phyloP scores from a whole-genome alignment of 192 early-diverging fungal species.

The Linnemannia elongata region DNA sequence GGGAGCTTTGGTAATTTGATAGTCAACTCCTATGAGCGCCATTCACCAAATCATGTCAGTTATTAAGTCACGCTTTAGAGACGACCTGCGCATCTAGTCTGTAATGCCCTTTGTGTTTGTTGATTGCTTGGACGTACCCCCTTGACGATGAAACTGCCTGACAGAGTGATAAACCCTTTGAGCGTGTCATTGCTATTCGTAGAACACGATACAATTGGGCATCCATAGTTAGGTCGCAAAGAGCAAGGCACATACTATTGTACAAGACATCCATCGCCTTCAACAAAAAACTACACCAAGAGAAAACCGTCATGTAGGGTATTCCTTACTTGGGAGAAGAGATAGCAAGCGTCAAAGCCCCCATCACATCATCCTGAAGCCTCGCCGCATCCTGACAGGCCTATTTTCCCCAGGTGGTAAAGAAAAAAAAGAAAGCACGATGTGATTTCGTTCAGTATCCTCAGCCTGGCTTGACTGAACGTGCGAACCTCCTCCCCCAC shows the following conservation, averaged over 20 bases:
- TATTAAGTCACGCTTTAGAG: not conserved
- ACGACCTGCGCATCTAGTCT: not conserved
- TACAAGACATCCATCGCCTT: too few relatives aligned
- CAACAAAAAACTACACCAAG: too few relatives aligned
- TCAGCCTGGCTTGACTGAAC: not conserved
- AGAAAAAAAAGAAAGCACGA: not conserved
- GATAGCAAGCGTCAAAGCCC: conserved; percentile 41
- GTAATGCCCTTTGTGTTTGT: not conserved
- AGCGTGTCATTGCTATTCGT: conserved; percentile 34
- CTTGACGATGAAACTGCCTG: conserved; percentile 45
- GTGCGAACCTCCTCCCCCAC: not conserved
- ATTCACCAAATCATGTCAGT: not conserved
- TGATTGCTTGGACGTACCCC: conserved; percentile 14
- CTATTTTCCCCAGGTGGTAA: not conserved
- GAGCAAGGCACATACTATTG: too few relatives aligned
- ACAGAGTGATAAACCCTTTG: conserved; percentile 47
- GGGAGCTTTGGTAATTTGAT: conserved; percentile 46
- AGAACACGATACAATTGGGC: not conserved
- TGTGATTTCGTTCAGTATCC: not conserved
- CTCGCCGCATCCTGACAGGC: conserved; percentile 48
- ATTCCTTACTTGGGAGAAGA: conserved; percentile 45
- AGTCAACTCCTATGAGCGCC: conserved; percentile 28
- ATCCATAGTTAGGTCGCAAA: not conserved
- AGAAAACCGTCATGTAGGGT: not conserved
- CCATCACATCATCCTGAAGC: conserved; percentile 50